Base-by-base conservation (phyloP, 1,139 yeast species). In the Pichia kudriavzevii region DNA sequence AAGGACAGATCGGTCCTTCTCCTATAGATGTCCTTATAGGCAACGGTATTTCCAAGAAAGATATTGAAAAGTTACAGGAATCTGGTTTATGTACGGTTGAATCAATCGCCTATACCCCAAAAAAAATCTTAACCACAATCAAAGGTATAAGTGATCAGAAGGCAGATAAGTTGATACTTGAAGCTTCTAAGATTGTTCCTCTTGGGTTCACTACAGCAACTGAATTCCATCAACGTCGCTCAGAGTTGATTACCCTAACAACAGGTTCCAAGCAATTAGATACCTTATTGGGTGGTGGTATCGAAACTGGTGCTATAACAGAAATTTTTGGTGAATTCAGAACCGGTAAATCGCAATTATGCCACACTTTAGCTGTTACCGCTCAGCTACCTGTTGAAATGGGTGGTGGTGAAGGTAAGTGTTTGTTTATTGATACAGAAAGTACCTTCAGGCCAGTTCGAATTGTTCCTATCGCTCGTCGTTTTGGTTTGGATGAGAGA, bases 361-460 rank as follows among this genome's bases (percentile, higher is more conserved):
- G 98, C 59, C 98, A 93, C 56, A 93, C 98, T 1, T 67, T 93
- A 43, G 95, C 97, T 0, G 95, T 93, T 9, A 88, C 97, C 2
- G 91, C 97, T 57, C 99, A 91, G 59, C 65, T 91, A 40, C 98
- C 98, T 4, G 77, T 91, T 32, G 97, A 91, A 55, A 82, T 84
- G 84, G 97, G 97, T 29, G 99, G 99, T 39, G 99, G 97, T 34
- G 99, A 91, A 63, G 98, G 99, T 26, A 87, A 93, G 58, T 91
- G 97, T 59, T 67, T 93, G 40, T 93, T 84, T 55, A 88, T 91
- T 44, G 99, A 91, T 54, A 91, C 98, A 0, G 99, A 91, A 55
- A 95, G 95, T 15, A 93, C 98, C 1, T 91, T 93, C 59, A 71
- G 98, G 55, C 96, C 98, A 2, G 81, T 80, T 32, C 71, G 98